Conservation (phyloP, 148 eudicot species). For the Dianthus caryophyllus region DNA sequence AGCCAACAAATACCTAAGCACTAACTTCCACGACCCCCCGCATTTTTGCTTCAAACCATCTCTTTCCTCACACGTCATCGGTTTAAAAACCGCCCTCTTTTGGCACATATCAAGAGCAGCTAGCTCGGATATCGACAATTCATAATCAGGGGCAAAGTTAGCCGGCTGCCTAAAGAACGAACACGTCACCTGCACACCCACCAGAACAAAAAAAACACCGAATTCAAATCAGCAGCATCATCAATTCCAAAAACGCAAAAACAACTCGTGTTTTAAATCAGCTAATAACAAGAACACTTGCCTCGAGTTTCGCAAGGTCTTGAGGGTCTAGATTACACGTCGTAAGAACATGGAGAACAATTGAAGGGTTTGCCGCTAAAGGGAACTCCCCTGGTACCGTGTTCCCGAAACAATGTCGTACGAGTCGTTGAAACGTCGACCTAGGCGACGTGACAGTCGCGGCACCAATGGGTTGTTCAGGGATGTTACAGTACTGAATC, state of each 20-base stretch:
- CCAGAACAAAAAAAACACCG: conserved; percentile 16
- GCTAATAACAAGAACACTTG: conserved; percentile 36
- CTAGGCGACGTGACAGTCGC: conserved; percentile 42
- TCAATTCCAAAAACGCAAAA: conserved; percentile 45
- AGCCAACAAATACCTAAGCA: conserved; percentile 73
- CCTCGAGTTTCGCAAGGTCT: conserved; percentile 93
- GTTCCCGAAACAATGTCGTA: conserved; percentile 81
- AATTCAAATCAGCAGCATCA: conserved; percentile 75
- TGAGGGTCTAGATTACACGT: conserved; percentile 71
- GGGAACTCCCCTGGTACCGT: conserved; percentile 81
- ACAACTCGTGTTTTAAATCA: not conserved
- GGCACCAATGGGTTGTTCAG: conserved; percentile 61
- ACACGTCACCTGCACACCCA: conserved; percentile 71
- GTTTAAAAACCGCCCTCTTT: conserved; percentile 73
- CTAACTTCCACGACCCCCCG: conserved; percentile 96
- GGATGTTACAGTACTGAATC: conserved; percentile 58
- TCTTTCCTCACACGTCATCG: conserved; percentile 55
- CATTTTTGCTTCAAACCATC: conserved; percentile 55
- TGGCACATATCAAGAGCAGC: conserved; percentile 93
- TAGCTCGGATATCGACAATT: conserved; percentile 74
- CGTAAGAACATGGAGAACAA: conserved; percentile 82
- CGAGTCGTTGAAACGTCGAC: conserved; percentile 50
- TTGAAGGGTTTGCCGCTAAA: conserved; percentile 72
- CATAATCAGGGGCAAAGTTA: conserved; percentile 66
- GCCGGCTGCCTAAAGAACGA: conserved; percentile 89